Base-by-base conservation (phyloP, 202 grass and related monocot genomes). In the Zizania palustris region DNA sequence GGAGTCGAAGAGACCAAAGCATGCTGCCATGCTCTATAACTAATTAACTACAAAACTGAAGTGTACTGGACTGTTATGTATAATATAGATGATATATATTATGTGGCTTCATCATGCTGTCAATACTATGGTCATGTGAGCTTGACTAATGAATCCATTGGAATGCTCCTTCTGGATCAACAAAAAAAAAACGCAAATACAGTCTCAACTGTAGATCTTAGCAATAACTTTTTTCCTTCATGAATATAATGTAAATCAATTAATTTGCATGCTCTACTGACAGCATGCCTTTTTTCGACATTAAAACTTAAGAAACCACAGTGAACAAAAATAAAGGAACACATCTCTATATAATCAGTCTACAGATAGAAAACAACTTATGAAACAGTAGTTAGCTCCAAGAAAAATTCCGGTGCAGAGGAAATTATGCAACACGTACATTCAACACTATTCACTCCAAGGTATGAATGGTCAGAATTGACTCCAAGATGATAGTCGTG, bases 111-210 rank as follows among this genome's bases (percentile, higher is more conserved):
- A 62, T 49, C 51, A 74, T 14, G 46, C 37, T 57, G 6, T 50
- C 37, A 51, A 77, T 58, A 71, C 54, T 36, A 59, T 45, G 11
- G 48, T 57, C 57, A 21, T 63, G 51, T 71, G 58, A 65, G 42
- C 40, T 82, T 65, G 20, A 45, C 12, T 60, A 67, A 11, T 76
- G 28, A 56, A 86, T 76, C 45, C 35, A 77, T 49, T 82, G 19
- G 7, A 22, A 50, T 11, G 28, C 11, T 61, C 66, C 53, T 72
- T 59, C 49, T 42, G 36, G 22, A 72, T 65, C 22, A 54, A 36
- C 7, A 11, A 55, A 0, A 73, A 11, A 55, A 0, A 73, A 67
- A 57, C 7, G 34, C 45, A 69, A 65, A 72, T 44, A 78, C 43
- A 73, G 28, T 8, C 44, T 22, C 60, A 50, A 43, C n/a, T 28